A percentile compares a stretch with the other conserved stretches of the same genome.
phyloP scores from a whole-genome alignment of 345 rosid genomes.

The Brassica rapa region DNA sequence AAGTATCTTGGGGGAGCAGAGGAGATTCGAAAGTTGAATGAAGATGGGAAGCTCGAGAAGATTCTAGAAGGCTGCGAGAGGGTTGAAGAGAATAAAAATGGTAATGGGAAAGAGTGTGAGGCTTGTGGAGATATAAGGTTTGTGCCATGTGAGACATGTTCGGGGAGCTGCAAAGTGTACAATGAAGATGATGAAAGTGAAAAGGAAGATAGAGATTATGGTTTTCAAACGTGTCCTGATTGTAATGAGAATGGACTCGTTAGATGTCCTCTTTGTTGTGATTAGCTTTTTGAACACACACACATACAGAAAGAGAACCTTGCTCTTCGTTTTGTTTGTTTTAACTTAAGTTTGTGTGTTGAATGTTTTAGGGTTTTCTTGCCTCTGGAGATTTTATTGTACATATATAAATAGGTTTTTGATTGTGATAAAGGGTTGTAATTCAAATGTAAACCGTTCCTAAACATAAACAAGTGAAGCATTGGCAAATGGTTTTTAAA shows the following conservation, averaged over 20 bases:
- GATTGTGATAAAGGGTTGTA: conserved; percentile 5
- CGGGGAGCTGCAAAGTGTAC: conserved; percentile 87
- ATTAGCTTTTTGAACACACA: conserved; percentile 29
- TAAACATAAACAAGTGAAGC: not conserved
- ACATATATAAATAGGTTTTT: conserved; percentile 17
- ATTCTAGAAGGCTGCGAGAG: conserved; percentile 56
- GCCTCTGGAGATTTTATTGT: conserved; percentile 24
- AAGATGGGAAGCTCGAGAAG: conserved; percentile 79
- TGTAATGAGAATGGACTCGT: conserved; percentile 94
- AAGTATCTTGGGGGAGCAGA: conserved; percentile 81
- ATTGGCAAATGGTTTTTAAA: too few relatives aligned
- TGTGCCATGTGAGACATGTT: conserved; percentile 89
- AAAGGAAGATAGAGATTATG: conserved; percentile 47
- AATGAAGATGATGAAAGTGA: conserved; percentile 41
- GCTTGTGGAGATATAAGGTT: conserved; percentile 93
- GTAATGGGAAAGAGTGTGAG: conserved; percentile 55
- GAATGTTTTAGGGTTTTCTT: conserved; percentile 10
- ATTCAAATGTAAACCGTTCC: not conserved
- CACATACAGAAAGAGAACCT: not conserved
- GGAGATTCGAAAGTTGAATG: conserved; percentile 70
- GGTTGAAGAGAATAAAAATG: conserved; percentile 43
- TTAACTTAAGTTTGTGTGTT: not conserved
- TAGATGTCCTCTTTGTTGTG: conserved; percentile 78
- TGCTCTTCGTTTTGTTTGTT: conserved; percentile 1
- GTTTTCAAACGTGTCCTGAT: conserved; percentile 77